Conservation (phyloP, 1,139 yeast genomes). For the Meyerozyma guilliermondii region DNA sequence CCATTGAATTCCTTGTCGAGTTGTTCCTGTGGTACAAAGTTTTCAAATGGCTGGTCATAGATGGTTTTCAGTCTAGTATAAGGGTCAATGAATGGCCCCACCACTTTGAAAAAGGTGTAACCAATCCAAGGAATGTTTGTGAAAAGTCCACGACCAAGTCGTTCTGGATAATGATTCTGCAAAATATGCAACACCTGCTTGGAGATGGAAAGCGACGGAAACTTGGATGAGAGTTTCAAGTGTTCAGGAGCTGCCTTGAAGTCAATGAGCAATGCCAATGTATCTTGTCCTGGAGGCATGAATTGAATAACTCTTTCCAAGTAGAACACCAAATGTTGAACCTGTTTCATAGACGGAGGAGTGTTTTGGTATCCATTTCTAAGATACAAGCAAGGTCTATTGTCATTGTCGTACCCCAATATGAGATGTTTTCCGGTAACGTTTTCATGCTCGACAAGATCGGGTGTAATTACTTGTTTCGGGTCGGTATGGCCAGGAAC, state of each 20-base stretch:
- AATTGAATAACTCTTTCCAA: slow-evolving; percentile 84
- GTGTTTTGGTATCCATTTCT: slow-evolving; percentile 95
- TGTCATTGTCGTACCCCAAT: slow-evolving; percentile 82
- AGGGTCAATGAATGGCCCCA: slow-evolving; percentile 47
- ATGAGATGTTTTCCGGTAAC: slow-evolving; percentile 86
- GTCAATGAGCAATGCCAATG: slow-evolving; percentile 82
- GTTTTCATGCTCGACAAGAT: slow-evolving; percentile 63
- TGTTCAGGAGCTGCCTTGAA: slow-evolving; percentile 59
- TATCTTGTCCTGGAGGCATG: slow-evolving; percentile 96
- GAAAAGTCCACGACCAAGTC: slow-evolving; percentile 44
- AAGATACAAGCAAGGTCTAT: slow-evolving; percentile 84
- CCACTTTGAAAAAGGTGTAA: slow-evolving; percentile 42
- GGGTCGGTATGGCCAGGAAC: slow-evolving; percentile 29
- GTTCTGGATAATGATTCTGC: slow-evolving; percentile 27
- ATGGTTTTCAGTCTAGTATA: slow-evolving; percentile 46
- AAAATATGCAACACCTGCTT: slow-evolving; percentile 14
- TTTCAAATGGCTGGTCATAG: slow-evolving; percentile 43
- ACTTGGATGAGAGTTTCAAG: slow-evolving; percentile 34
- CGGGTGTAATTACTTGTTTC: slow-evolving; percentile 51
- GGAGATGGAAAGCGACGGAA: slow-evolving; percentile 38
- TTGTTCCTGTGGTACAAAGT: slow-evolving; percentile 42
- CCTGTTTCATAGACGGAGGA: slow-evolving; percentile 77
- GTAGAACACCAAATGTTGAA: slow-evolving; percentile 88
- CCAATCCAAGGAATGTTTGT: slow-evolving; percentile 47
- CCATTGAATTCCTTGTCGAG: slow-evolving; percentile 46